These are phyloP conservation scores for Trichophyton simii DNA, from an alignment of 2,329 filamentous ascomycete species.

Conservation along the genomic window DNA sequence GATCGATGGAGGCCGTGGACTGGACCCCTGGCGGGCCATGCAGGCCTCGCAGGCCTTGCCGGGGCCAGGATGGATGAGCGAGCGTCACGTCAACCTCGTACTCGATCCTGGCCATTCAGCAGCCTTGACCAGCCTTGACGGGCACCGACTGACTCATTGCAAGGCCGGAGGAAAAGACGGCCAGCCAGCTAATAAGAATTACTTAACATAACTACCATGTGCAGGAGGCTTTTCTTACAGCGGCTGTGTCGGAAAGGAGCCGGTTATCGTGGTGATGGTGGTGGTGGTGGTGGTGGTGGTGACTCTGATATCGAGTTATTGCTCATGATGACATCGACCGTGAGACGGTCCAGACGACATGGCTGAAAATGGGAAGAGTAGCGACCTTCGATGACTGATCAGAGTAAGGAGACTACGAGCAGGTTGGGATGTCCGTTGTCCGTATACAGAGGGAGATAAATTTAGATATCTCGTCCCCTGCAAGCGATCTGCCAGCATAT, in stretches of 20 bases:
- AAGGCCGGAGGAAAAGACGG: not conserved
- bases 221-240: not conserved
- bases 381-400: not conserved
- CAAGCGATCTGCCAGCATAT: not conserved
- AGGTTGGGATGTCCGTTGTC: too few relatives aligned
- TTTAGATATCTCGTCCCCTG: constrained; percentile 3
- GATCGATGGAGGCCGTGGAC: not conserved
- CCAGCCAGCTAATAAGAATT: not conserved
- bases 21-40: not conserved
- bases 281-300: not conserved
- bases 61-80: not conserved
- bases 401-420: not conserved
- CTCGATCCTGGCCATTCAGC: not conserved
- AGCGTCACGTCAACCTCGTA: not conserved
- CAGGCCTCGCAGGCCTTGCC: not conserved
- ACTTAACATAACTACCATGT: too few relatives aligned
- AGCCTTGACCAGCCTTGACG: not conserved
- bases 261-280: not conserved
- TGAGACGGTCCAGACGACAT: not conserved
- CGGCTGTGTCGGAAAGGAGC: not conserved
- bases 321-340: not conserved
- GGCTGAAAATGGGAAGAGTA: not conserved
- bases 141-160: not conserved
- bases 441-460: not conserved
- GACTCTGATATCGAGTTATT: not conserved